phyloP scores from a whole-genome alignment of 306 rosid genomes.

The Fagus crenata region DNA sequence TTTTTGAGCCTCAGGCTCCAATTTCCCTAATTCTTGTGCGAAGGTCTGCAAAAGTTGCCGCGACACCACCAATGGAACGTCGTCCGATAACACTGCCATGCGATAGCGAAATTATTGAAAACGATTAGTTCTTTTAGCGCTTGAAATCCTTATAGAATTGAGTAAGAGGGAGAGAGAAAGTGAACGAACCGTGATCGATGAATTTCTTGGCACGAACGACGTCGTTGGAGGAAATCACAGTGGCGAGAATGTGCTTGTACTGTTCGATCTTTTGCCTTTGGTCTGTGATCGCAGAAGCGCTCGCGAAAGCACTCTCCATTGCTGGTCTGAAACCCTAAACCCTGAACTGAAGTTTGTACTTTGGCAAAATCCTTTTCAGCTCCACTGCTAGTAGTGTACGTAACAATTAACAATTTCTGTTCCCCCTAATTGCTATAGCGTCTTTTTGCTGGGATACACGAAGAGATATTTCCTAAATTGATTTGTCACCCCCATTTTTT shows the following conservation, averaged over 20 bases:
- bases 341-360: too few species aligned
- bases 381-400: too few species aligned
- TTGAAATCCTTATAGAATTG: conserved; percentile 2
- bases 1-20: conserved; percentile 72
- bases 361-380: too few species aligned
- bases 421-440: too few species aligned
- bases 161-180: not conserved
- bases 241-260: conserved; percentile 74
- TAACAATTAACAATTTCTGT: too few species aligned
- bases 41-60: conserved; percentile 89
- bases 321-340: conserved; percentile 33
- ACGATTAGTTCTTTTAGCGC: conserved; percentile 14
- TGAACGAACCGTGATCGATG: conserved; percentile 74
- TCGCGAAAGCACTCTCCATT: conserved; percentile 83
- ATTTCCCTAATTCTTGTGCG: conserved; percentile 86
- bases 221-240: conserved; percentile 73
- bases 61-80: conserved; percentile 90
- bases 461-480: too few species aligned
- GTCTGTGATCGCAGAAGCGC: conserved; percentile 88
- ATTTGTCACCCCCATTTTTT: too few species aligned
- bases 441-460: too few species aligned
- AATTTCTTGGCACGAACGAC: conserved; percentile 72
- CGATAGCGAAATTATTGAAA: not conserved
- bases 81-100: conserved; percentile 79
- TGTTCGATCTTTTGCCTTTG: conserved; percentile 98